Evolutionary conservation across 2,329 filamentous ascomycete genomes (phyloP).

Genomic region (Calonectria fujianensis): DNA sequence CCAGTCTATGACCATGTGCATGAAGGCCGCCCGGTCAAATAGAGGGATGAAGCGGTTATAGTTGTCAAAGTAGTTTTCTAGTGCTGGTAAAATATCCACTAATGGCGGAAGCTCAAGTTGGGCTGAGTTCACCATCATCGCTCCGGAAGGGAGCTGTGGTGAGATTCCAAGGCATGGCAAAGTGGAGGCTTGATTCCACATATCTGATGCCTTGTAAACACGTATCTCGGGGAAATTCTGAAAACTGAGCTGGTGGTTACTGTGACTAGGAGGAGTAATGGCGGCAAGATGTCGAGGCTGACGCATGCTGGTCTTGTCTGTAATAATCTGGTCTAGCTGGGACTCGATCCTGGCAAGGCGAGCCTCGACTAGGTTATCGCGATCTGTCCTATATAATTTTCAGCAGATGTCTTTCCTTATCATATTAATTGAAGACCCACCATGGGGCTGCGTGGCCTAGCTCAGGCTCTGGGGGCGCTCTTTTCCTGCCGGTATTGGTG

Average conservation of each 20-base stretch:
- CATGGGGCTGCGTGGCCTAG: too few relatives aligned
- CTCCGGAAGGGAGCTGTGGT: conserved; percentile 9
- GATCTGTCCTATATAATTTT: neutral
- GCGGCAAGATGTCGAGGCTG: neutral
- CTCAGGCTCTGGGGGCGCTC: neutral
- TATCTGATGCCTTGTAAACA: conserved; percentile 26
- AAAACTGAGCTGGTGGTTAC: conserved; percentile 13
- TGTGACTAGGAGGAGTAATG: neutral
- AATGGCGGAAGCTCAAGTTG: conserved; percentile 35
- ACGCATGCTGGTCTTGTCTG: neutral
- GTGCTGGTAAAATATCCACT: conserved; percentile 2
- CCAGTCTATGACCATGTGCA: conserved; percentile 56
- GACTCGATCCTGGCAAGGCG: conserved; percentile 34
- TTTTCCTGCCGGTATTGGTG: conserved; percentile 24
- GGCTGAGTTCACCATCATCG: neutral
- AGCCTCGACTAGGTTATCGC: neutral
- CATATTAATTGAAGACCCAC: too few relatives aligned
- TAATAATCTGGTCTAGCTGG: conserved; percentile 29
- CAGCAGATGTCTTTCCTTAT: too few relatives aligned
- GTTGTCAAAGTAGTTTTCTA: conserved; percentile 33
- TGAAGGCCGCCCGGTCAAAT: conserved; percentile 57
- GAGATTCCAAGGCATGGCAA: conserved; percentile 34
- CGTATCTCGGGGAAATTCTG: conserved; percentile 33
- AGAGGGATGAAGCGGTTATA: conserved; percentile 52
- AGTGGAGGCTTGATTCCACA: conserved; percentile 32